Conservation (phyloP, 2,329 filamentous ascomycete genomes). For the Colletotrichum viniferum region DNA sequence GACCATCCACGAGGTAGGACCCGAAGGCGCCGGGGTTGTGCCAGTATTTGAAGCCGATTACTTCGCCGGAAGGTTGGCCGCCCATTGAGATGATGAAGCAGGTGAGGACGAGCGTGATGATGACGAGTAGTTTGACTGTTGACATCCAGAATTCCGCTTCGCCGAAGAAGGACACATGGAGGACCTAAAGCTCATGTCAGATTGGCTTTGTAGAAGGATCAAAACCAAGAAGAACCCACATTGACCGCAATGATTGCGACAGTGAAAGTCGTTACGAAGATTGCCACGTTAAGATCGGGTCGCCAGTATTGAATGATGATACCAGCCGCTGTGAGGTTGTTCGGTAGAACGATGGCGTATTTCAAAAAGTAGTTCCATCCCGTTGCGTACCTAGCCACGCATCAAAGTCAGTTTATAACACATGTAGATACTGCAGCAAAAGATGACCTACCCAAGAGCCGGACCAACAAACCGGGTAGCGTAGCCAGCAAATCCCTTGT, state of each 20-base stretch:
- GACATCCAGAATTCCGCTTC: constrained; percentile 55
- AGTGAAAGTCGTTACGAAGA: constrained; percentile 41
- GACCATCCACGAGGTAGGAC: constrained; percentile 35
- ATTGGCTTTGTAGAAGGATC: too few species aligned
- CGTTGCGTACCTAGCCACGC: constrained; percentile 37
- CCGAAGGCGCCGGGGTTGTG: constrained; percentile 45
- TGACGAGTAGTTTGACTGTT: constrained; percentile 47
- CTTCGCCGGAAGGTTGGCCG: constrained; percentile 38
- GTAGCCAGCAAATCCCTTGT: constrained; percentile 33
- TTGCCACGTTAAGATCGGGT: constrained; percentile 39
- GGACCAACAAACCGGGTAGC: constrained; percentile 34
- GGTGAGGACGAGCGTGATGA: constrained; percentile 41
- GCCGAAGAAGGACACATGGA: constrained; percentile 46
- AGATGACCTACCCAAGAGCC: constrained; percentile 28
- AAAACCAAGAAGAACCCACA: constrained; percentile 18
- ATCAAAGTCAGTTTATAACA: not conserved
- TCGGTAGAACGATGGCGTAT: constrained; percentile 41
- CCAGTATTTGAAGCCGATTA: constrained; percentile 50
- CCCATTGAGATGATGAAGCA: constrained; percentile 43
- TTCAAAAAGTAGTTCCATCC: constrained; percentile 55
- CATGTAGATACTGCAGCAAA: not conserved
- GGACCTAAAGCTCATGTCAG: constrained; percentile 13
- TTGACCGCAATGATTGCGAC: constrained; percentile 38
- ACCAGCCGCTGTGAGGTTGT: constrained; percentile 42
- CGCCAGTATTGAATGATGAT: constrained; percentile 42